Evolutionary conservation across 352 stramenopile genomes (phyloP).

Genomic region (Phytophthora constricta): DNA sequence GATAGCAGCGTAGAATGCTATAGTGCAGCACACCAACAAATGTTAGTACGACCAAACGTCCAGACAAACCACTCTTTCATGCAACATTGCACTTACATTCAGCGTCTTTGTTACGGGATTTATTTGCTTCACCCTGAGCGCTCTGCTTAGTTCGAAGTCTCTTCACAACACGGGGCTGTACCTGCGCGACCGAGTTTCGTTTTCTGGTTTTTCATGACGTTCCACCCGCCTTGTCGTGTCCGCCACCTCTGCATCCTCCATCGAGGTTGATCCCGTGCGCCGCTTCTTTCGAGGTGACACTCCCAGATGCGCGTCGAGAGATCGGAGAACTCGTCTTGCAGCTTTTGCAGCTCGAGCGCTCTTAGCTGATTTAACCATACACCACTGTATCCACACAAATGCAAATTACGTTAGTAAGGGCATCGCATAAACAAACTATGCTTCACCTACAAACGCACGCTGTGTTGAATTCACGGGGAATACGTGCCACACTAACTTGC

Average conservation of each 20-base stretch:
- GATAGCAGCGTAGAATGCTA: not conserved
- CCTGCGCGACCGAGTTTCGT: not conserved
- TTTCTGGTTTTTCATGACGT: not conserved
- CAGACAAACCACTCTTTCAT: not conserved
- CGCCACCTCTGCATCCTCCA: not conserved
- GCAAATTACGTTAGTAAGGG: not conserved
- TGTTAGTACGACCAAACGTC: not conserved
- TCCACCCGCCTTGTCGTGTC: not conserved
- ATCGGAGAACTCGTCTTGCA: not conserved
- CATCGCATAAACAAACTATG: not conserved
- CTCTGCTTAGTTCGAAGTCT: not conserved
- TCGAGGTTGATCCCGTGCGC: conserved; percentile 6
- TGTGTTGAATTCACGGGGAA: too few species aligned
- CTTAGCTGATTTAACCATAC: not conserved
- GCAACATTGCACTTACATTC: not conserved
- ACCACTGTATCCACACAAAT: not conserved
- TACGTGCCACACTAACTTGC: too few species aligned
- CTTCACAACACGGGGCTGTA: not conserved
- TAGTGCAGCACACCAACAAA: not conserved
- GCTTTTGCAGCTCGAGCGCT: not conserved
- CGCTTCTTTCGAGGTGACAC: not conserved
- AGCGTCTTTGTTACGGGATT: not conserved
- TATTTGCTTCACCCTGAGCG: not conserved
- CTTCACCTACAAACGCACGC: too few species aligned
- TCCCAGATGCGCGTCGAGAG: not conserved